Evolutionary conservation across 768 basidiomycete species (phyloP).

Genomic region (Naganishia onofrii): DNA sequence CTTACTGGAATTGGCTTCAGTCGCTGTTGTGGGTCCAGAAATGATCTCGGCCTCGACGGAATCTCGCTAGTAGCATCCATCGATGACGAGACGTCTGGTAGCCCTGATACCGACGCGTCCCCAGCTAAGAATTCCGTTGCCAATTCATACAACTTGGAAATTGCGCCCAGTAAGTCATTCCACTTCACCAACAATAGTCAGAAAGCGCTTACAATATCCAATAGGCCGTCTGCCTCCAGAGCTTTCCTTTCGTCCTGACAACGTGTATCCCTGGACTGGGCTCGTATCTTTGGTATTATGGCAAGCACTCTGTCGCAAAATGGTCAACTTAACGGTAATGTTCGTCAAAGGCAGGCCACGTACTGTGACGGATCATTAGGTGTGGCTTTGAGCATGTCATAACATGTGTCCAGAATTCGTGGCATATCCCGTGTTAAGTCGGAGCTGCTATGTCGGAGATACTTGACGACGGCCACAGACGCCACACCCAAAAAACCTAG

Average conservation of each 20-base stretch:
- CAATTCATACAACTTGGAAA: conserved; percentile 15
- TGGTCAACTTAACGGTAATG: background rate
- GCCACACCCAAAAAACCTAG: conserved; percentile 12
- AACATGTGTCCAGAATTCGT: conserved; percentile 1
- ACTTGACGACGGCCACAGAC: background rate
- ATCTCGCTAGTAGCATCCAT: background rate
- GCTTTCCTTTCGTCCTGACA: background rate
- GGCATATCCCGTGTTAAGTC: conserved; percentile 8
- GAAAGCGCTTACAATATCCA: conserved; percentile 28
- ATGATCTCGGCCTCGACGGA: background rate
- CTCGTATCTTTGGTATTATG: conserved; percentile 13
- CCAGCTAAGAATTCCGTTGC: background rate
- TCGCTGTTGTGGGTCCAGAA: background rate
- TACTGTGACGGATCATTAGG: conserved; percentile 19
- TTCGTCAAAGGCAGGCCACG: background rate
- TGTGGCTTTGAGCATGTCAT: conserved; percentile 2
- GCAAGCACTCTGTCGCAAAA: background rate
- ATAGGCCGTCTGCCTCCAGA: conserved; percentile 24
- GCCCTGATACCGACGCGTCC: background rate
- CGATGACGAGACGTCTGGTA: background rate
- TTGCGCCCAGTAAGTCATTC: background rate
- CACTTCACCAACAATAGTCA: background rate
- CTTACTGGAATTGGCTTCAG: background rate
- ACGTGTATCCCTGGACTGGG: conserved; percentile 5
- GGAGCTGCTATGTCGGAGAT: background rate